Conservation (phyloP, 352 stramenopile species). For the Thraustochytrium sp. region DNA sequence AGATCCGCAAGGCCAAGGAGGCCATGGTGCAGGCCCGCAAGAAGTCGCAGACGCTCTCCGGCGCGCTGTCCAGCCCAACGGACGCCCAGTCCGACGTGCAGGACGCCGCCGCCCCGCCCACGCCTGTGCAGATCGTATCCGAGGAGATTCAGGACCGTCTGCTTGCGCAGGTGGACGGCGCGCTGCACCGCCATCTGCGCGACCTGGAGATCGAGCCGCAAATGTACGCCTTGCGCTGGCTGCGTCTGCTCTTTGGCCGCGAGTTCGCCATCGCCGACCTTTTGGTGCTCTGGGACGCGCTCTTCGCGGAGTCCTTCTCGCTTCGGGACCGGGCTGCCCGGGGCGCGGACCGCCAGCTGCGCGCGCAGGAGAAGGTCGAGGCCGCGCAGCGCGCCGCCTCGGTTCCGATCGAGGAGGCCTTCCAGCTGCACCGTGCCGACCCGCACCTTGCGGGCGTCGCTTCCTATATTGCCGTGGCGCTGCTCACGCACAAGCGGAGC, state of each 20-base stretch:
- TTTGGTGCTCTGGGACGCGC: conserved; percentile 65
- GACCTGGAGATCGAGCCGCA: conserved; percentile 50
- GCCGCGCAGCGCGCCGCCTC: background rate
- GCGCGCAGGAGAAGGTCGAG: background rate
- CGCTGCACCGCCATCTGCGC: background rate
- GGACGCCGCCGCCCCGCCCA: background rate
- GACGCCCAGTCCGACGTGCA: background rate
- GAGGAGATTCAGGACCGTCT: background rate
- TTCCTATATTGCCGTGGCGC: background rate
- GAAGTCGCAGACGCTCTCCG: background rate
- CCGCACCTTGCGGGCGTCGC: background rate
- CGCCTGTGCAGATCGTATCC: conserved; percentile 1
- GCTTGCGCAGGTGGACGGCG: background rate
- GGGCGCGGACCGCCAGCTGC: background rate
- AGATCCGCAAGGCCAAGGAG: conserved; percentile 18
- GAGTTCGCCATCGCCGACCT: conserved; percentile 59
- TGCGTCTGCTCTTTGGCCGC: conserved; percentile 64
- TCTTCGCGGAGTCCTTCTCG: conserved; percentile 54
- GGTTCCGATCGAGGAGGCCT: background rate
- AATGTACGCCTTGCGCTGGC: conserved; percentile 68
- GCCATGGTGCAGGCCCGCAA: background rate
- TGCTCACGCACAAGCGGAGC: background rate
- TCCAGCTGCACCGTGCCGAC: background rate
- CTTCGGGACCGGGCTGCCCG: background rate
- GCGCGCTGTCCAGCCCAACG: background rate